These are phyloP conservation scores for Populus hybrid DNA, from an alignment of 441 rosid species.

Conservation along the genomic window DNA sequence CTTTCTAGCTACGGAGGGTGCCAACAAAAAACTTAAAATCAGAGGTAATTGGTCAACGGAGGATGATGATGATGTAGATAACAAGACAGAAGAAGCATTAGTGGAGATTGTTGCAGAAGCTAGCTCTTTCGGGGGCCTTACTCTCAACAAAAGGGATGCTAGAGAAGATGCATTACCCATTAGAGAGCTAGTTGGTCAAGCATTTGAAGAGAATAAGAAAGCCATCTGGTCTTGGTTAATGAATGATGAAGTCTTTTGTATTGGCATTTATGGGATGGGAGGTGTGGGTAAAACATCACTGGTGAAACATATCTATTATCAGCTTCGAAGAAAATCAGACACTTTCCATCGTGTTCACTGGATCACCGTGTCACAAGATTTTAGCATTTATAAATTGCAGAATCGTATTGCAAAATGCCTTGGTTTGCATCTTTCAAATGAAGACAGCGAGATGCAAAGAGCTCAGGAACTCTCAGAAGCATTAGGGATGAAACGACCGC, in stretches of 20 bases:
- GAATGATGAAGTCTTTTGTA: neutral
- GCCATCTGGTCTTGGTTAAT: neutral
- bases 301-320: neutral
- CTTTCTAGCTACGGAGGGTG: neutral
- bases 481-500: neutral
- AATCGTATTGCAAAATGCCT: neutral
- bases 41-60: neutral
- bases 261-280: conserved; percentile 1
- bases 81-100: neutral
- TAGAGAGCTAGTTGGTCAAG: neutral
- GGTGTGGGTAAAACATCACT: conserved; percentile 10
- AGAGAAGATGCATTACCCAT: neutral
- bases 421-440: neutral
- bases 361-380: neutral
- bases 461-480: neutral
- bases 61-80: neutral
- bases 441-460: neutral
- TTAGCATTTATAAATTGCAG: neutral
- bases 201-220: neutral
- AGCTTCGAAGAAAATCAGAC: neutral
- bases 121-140: neutral
- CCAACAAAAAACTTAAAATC: neutral
- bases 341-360: neutral
- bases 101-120: neutral
- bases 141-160: neutral